These are phyloP conservation scores for Orbilia blumenaviensis DNA, from an alignment of 2,329 filamentous ascomycete genomes.

Conservation along the genomic window DNA sequence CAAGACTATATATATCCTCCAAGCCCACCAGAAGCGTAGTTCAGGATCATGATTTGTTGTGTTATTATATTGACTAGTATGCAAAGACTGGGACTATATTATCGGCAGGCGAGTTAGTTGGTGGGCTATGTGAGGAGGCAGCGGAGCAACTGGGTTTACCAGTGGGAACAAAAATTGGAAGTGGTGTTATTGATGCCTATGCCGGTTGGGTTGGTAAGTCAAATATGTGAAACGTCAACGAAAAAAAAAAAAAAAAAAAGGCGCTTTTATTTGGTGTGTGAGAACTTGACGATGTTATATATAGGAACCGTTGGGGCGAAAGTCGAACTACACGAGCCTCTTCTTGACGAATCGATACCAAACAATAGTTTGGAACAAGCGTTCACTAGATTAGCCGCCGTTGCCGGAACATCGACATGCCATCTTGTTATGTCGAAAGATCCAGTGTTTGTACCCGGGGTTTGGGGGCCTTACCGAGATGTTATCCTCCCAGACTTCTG, in stretches of 20 bases:
- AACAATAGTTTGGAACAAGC: constrained; percentile 91
- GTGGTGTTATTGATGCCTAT: constrained; percentile 97
- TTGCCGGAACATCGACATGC: constrained; percentile 96
- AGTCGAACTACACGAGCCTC: constrained; percentile 75
- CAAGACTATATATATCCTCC: no score
- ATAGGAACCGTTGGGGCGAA: constrained; percentile 92
- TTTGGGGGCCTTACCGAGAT: constrained; percentile 97
- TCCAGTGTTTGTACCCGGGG: constrained; percentile 90
- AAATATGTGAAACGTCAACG: neutral
- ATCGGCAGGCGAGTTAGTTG: constrained; percentile 90
- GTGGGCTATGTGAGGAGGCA: constrained; percentile 82
- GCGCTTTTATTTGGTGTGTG: neutral
- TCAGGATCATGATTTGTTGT: constrained; percentile 50
- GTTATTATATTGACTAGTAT: constrained; percentile 50
- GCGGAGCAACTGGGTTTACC: constrained; percentile 83
- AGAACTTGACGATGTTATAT: neutral
- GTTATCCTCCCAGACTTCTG: constrained; percentile 90
- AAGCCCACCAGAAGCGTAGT: constrained; percentile 41
- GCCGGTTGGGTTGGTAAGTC: constrained; percentile 84
- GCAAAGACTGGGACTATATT: constrained; percentile 86
- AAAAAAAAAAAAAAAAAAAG: no score
- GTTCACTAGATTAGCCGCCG: constrained; percentile 89
- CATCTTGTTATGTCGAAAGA: constrained; percentile 95
- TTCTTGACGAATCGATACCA: constrained; percentile 73
- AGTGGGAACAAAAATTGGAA: constrained; percentile 88